Percentiles rank a stretch among this genome's conserved stretches.
Conservation (phyloP, 345 rosid genomes). For the Pistacia vera region DNA sequence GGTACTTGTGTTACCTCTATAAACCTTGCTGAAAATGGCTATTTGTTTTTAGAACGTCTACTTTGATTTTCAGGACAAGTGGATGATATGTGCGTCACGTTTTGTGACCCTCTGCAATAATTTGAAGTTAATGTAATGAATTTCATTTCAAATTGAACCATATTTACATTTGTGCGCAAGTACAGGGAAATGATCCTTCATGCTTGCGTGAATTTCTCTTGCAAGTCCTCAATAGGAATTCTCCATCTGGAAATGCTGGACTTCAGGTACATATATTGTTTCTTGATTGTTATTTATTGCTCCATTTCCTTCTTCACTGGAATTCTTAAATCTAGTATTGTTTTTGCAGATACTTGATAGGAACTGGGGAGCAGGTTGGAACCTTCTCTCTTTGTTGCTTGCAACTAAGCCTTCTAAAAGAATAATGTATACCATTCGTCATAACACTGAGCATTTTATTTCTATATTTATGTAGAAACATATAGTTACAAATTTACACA, state of each 20-base stretch:
- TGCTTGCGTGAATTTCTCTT: constrained; percentile 87
- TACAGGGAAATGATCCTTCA: constrained; percentile 90
- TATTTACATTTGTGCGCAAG: constrained; percentile 11
- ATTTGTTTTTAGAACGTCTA: neutral
- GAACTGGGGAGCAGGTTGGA: constrained; percentile 98
- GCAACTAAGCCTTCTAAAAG: constrained; percentile 76
- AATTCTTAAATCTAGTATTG: constrained; percentile 14
- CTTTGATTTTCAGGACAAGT: neutral
- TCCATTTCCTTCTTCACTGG: neutral
- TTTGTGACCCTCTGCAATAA: neutral
- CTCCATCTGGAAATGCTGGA: constrained; percentile 72
- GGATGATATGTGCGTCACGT: neutral
- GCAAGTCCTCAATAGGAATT: constrained; percentile 59
- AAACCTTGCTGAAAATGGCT: neutral
- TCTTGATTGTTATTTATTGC: constrained; percentile 4
- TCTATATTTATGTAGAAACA: constrained; percentile 1
- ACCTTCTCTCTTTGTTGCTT: constrained; percentile 79
- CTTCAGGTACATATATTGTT: constrained; percentile 58
- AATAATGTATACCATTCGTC: constrained; percentile 55
- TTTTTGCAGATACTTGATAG: constrained; percentile 84
- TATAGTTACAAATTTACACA: constrained; percentile 5
- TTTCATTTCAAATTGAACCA: neutral
- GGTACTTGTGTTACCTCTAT: neutral
- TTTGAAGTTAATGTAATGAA: neutral
- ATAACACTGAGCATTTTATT: neutral